These are phyloP conservation scores for Blastobotrys ciferrii DNA, from an alignment of 1,139 yeast species.

Conservation along the genomic window DNA sequence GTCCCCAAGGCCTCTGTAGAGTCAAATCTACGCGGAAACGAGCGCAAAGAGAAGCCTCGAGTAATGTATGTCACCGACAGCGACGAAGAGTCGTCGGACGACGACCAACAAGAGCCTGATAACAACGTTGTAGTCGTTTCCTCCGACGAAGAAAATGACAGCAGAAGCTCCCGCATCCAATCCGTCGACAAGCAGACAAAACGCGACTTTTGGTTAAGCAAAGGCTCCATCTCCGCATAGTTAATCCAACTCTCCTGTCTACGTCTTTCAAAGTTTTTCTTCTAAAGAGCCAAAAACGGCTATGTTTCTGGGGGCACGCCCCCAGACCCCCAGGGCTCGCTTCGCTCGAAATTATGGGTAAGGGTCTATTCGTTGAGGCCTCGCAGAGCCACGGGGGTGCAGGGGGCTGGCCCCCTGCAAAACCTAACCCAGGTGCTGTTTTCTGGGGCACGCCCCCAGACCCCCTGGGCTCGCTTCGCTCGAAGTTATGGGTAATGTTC, in stretches of 20 bases:
- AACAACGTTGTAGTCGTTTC: slow-evolving; percentile 7
- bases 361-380: too few relatives aligned
- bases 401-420: too few relatives aligned
- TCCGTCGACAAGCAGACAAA: slow-evolving; percentile 10
- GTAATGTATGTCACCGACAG: slow-evolving; percentile 13
- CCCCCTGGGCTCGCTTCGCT: too few relatives aligned
- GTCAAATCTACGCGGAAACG: background rate
- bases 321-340: too few relatives aligned
- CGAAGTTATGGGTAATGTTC: too few relatives aligned
- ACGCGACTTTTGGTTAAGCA: slow-evolving; percentile 14
- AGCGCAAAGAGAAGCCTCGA: slow-evolving; percentile 5
- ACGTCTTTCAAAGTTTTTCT: background rate
- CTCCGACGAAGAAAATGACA: slow-evolving; percentile 8
- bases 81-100: slow-evolving; percentile 2
- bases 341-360: too few relatives aligned
- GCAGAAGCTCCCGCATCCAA: slow-evolving; percentile 2
- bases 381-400: too few relatives aligned
- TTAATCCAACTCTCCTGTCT: background rate
- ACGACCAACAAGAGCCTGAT: background rate
- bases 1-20: background rate
- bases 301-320: too few relatives aligned
- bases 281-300: too few relatives aligned
- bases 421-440: too few relatives aligned
- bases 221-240: background rate
- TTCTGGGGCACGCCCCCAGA: too few relatives aligned